Conservation (phyloP, 2,329 filamentous ascomycete genomes). For the Tolypocladium ophioglossoides region DNA sequence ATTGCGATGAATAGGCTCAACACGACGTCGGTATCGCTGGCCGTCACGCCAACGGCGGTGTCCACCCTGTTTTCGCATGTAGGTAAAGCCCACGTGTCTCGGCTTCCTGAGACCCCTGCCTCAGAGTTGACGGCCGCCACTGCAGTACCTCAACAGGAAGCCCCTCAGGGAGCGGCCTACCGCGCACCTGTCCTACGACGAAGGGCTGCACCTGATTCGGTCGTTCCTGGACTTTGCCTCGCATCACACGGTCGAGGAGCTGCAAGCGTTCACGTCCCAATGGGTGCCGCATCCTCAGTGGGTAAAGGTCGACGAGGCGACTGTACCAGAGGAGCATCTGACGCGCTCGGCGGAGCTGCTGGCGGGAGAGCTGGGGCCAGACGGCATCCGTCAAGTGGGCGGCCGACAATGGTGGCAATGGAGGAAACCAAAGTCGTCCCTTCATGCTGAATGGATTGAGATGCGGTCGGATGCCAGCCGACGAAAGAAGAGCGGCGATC, state of each 20-base stretch:
- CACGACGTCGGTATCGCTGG: constrained; percentile 70
- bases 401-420: constrained; percentile 86
- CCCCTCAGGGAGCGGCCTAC: constrained; percentile 69
- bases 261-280: constrained; percentile 85
- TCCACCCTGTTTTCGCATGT: constrained; percentile 82
- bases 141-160: constrained; percentile 72
- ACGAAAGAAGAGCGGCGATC: constrained; percentile 50
- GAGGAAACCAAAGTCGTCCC: constrained; percentile 53
- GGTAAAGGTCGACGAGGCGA: constrained; percentile 66
- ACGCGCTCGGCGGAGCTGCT: constrained; percentile 56
- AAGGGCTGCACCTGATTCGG: constrained; percentile 79
- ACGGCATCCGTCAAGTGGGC: constrained; percentile 66
- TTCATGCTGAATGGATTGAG: constrained; percentile 92
- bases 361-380: constrained; percentile 62
- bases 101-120: neutral
- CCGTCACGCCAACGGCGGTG: constrained; percentile 79
- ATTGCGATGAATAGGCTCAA: constrained; percentile 47
- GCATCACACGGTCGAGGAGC: constrained; percentile 82
- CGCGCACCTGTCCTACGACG: constrained; percentile 86
- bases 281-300: constrained; percentile 85
- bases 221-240: constrained; percentile 78
- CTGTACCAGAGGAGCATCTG: constrained; percentile 55
- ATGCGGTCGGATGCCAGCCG: constrained; percentile 69
- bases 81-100: constrained; percentile 18
- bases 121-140: neutral